phyloP scores from a whole-genome alignment of 2,329 filamentous ascomycete genomes.

The Colletotrichum cuscutae region DNA sequence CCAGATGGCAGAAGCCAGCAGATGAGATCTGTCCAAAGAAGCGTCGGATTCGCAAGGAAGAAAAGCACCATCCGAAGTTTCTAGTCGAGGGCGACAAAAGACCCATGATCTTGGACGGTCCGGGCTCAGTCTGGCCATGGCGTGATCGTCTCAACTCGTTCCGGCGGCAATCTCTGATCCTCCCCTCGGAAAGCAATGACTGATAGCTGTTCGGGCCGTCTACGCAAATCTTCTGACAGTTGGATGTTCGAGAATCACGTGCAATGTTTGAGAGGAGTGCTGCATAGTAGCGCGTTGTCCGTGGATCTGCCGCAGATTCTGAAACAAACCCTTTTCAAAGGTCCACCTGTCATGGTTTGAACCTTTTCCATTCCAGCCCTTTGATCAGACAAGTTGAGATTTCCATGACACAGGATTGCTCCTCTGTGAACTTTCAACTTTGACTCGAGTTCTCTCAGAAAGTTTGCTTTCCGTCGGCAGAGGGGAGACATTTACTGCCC shows the following conservation, averaged over 20 bases:
- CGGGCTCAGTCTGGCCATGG: neutral
- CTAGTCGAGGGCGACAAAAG: neutral
- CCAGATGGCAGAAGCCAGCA: neutral
- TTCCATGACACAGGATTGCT: neutral
- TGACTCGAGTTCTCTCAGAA: neutral
- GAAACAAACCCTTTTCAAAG: slow-evolving; percentile 29
- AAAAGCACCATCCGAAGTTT: slow-evolving; percentile 11
- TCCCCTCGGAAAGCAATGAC: slow-evolving; percentile 10
- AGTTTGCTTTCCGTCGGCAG: neutral
- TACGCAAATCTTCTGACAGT: neutral
- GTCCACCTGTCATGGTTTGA: slow-evolving; percentile 31
- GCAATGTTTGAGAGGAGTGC: neutral
- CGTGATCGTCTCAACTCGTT: slow-evolving; percentile 31
- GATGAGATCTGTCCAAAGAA: neutral
- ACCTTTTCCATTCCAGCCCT: neutral
- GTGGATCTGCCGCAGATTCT: slow-evolving; percentile 25
- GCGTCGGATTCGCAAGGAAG: neutral
- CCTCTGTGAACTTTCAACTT: slow-evolving; percentile 16
- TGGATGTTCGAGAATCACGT: neutral
- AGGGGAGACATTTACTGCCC: slow-evolving; percentile 18
- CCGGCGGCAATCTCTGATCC: neutral
- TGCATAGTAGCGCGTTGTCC: neutral
- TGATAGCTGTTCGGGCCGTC: neutral
- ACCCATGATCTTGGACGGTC: neutral
- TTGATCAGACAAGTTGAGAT: slow-evolving; percentile 19